A percentile compares a stretch with the other conserved stretches of the same genome.
Conservation (phyloP, 2,329 filamentous ascomycete genomes). For the Talaromyces sp. region DNA sequence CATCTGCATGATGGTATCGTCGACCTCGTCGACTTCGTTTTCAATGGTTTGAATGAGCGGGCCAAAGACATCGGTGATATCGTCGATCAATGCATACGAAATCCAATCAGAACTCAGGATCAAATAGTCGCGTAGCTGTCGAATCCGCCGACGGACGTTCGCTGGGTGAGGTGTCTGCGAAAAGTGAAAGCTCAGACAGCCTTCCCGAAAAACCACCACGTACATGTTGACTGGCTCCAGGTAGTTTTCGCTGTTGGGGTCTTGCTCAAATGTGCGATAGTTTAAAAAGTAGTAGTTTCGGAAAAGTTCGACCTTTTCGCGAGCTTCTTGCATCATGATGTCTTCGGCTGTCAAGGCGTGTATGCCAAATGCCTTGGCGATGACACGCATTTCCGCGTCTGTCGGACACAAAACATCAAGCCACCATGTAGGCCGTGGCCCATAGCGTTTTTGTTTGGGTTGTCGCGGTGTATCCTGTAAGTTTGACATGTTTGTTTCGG, state of each 20-base stretch:
- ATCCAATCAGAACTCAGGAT: conserved; percentile 96
- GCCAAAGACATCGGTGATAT: conserved; percentile 94
- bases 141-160: conserved; percentile 88
- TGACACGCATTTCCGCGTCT: conserved; percentile 89
- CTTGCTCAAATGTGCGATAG: conserved; percentile 96
- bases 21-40: conserved; percentile 94
- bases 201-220: conserved; percentile 91
- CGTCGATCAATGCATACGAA: conserved; percentile 94
- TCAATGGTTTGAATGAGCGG: conserved; percentile 90
- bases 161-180: conserved; percentile 93
- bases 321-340: conserved; percentile 93
- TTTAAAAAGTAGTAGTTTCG: conserved; percentile 98
- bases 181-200: conserved; percentile 94
- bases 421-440: conserved; percentile 92
- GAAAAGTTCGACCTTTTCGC: conserved; percentile 97
- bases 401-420: conserved; percentile 87
- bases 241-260: conserved; percentile 80
- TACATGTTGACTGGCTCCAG: conserved; percentile 97
- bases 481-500: conserved; percentile 5
- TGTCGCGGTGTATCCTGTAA: conserved; percentile 25
- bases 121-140: conserved; percentile 89
- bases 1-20: conserved; percentile 79
- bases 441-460: conserved; percentile 49
- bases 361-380: conserved; percentile 89
- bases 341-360: conserved; percentile 94